Conservation (phyloP, 83 land plant species). For the Isoetes engelmannii region DNA sequence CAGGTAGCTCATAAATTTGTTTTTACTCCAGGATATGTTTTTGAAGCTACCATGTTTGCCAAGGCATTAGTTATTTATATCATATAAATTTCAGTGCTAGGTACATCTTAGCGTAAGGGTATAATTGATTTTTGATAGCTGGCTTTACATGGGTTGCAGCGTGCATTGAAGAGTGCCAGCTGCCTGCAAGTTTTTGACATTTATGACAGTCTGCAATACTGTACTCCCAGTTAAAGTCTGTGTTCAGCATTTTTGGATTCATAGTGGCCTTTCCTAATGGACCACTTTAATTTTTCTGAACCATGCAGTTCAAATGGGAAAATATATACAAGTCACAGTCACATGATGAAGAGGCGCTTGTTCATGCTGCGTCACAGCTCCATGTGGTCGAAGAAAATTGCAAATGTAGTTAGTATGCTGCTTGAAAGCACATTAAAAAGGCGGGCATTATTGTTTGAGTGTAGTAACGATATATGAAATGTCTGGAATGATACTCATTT, state of each 20-base stretch:
- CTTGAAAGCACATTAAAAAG: too few species aligned
- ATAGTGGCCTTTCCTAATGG: not conserved
- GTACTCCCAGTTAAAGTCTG: conserved; percentile 77
- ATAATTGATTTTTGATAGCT: not conserved
- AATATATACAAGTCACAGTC: conserved; percentile 79
- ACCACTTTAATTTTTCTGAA: too few species aligned
- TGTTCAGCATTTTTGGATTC: not conserved
- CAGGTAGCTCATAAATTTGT: conserved; percentile 37
- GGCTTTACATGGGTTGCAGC: conserved; percentile 35
- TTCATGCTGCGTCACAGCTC: conserved; percentile 78
- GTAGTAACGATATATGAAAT: too few species aligned
- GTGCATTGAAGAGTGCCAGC: conserved; percentile 55
- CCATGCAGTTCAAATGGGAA: conserved; percentile 57
- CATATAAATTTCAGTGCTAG: not conserved
- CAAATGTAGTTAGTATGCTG: conserved; percentile 50
- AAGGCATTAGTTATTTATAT: too few species aligned
- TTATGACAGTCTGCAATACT: conserved; percentile 95
- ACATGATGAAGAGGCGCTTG: conserved; percentile 98
- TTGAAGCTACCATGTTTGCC: too few species aligned
- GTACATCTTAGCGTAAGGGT: not conserved
- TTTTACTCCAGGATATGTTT: too few species aligned
- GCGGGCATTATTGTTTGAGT: too few species aligned
- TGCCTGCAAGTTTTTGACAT: conserved; percentile 60
- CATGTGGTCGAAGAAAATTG: conserved; percentile 59
- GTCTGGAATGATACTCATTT: too few species aligned